Percentiles rank a stretch among this genome's conserved stretches.
Conservation (phyloP, 2,329 filamentous ascomycete species). For the Ophiostoma piceae region DNA sequence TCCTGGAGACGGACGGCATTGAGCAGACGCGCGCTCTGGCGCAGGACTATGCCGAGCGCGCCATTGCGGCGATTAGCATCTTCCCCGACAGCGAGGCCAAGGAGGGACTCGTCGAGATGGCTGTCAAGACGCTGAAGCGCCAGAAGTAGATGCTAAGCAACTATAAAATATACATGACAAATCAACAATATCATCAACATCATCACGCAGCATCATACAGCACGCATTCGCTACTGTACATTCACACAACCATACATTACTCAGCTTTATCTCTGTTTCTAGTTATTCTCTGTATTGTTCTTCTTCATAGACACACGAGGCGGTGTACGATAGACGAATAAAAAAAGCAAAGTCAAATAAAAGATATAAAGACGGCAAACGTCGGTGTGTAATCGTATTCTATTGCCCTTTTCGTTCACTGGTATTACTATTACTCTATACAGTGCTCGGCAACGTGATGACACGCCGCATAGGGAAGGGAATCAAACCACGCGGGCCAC, state of each 20-base stretch:
- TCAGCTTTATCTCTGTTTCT: not conserved
- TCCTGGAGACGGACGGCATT: conserved; percentile 76
- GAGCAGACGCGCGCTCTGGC: conserved; percentile 88
- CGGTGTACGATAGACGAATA: not conserved
- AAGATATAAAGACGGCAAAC: not conserved
- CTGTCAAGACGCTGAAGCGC: conserved; percentile 81
- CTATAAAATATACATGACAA: not conserved
- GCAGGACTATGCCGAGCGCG: conserved; percentile 83
- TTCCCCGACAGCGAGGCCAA: conserved; percentile 97
- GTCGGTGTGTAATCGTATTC: not conserved
- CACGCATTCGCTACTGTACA: not conserved
- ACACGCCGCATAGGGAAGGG: not conserved
- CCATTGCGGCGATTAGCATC: conserved; percentile 71
- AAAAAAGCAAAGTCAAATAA: not conserved
- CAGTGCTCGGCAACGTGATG: not conserved
- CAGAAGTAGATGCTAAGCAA: conserved; percentile 55
- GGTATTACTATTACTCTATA: not conserved
- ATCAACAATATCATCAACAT: not conserved
- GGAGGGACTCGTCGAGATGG: conserved; percentile 87
- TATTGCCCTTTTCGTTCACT: not conserved
- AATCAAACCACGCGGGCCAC: not conserved
- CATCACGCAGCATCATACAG: not conserved
- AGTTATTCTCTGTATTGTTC: not conserved
- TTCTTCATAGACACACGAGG: not conserved
- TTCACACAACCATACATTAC: not conserved